phyloP scores from a whole-genome alignment of 805 yeast genomes.

The Jamesozyma jinghongensis region DNA sequence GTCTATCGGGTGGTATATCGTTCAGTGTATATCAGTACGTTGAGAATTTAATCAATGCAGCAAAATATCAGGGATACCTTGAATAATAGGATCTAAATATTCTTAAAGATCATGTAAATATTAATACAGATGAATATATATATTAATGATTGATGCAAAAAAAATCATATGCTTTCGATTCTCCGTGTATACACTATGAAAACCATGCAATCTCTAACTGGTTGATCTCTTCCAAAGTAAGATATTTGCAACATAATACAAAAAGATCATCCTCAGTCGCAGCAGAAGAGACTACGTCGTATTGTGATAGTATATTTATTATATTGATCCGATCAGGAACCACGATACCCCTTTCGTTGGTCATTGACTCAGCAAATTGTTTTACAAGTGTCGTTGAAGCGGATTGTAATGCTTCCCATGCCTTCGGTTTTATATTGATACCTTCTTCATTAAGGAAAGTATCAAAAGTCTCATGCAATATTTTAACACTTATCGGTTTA shows the following conservation, averaged over 20 bases:
- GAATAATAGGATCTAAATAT: neutral
- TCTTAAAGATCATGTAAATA: neutral
- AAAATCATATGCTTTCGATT: neutral
- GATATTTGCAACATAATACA: constrained; percentile 19
- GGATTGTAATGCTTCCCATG: constrained; percentile 13
- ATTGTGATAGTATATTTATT: constrained; percentile 9
- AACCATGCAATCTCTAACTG: constrained; percentile 17
- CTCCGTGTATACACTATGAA: neutral
- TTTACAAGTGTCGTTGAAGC: constrained; percentile 7
- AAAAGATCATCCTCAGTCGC: constrained; percentile 19
- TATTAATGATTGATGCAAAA: neutral
- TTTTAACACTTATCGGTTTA: constrained; percentile 1
- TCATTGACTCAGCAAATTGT: constrained; percentile 6
- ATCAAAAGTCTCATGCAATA: constrained; percentile 1
- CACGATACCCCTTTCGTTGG: constrained; percentile 6
- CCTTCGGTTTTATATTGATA: constrained; percentile 5
- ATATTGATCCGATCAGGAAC: constrained; percentile 11
- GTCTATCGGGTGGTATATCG: constrained; percentile 62
- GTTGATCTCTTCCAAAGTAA: constrained; percentile 21
- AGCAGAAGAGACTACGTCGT: constrained; percentile 8
- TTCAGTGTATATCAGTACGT: constrained; percentile 53
- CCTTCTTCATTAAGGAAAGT: constrained; percentile 3
- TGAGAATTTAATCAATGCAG: constrained; percentile 31
- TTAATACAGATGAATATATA: neutral
- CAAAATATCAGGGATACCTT: constrained; percentile 16